A percentile compares a stretch with the other conserved stretches of the same genome.
phyloP scores from a whole-genome alignment of 768 basidiomycete genomes.

The Gautieria morchelliformis region DNA sequence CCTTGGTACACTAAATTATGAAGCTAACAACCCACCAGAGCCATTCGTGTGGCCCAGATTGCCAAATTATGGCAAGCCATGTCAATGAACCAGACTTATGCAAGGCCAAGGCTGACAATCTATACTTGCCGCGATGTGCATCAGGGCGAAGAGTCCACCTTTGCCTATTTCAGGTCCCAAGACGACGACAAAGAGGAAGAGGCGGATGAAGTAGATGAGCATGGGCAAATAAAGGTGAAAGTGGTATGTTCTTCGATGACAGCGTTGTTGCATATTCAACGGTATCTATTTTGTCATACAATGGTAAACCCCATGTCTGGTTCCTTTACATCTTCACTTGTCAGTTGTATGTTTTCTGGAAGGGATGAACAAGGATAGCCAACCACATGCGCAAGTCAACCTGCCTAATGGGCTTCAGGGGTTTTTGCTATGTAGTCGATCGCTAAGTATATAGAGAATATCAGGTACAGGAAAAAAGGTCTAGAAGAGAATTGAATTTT shows the following conservation, averaged over 20 bases:
- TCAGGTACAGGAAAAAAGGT: constrained; percentile 5
- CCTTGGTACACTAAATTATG: constrained; percentile 39
- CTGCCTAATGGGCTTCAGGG: constrained; percentile 44
- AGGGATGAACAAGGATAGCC: neutral
- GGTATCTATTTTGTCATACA: no score
- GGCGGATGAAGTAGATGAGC: constrained; percentile 4
- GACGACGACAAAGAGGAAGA: constrained; percentile 26
- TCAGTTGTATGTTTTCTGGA: neutral
- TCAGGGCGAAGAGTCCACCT: constrained; percentile 62
- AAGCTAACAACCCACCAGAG: constrained; percentile 43
- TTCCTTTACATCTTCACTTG: neutral
- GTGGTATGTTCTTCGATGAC: neutral
- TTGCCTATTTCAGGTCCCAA: constrained; percentile 53
- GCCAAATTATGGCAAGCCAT: constrained; percentile 58
- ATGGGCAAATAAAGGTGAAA: neutral
- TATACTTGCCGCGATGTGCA: constrained; percentile 60
- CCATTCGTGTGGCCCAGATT: constrained; percentile 87
- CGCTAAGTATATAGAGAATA: constrained; percentile 42
- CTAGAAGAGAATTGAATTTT: constrained; percentile 12
- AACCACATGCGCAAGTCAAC: neutral
- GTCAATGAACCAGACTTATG: constrained; percentile 67
- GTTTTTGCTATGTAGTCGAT: constrained; percentile 94
- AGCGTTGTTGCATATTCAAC: no score
- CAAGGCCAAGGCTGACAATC: constrained; percentile 57
- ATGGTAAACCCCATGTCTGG: neutral